Evolutionary conservation across 345 rosid genomes (phyloP).

Genomic region (Nephelium lappaceum): DNA sequence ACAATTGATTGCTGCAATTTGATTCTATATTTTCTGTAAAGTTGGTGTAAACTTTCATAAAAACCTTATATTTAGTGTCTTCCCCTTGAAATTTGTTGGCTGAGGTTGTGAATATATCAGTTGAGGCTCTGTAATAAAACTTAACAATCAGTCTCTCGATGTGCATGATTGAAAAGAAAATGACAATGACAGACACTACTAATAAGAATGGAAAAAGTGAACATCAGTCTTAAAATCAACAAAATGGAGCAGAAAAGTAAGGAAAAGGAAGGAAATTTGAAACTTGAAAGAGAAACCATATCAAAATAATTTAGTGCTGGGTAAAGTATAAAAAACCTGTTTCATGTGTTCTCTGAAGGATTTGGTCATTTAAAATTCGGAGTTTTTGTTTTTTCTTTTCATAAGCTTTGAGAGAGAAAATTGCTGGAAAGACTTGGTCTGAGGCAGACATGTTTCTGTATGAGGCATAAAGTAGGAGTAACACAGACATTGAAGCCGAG

Average conservation of each 20-base stretch:
- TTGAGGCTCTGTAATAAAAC: neutral
- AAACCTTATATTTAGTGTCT: neutral
- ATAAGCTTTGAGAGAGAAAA: neutral
- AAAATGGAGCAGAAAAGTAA: no score
- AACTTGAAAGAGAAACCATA: no score
- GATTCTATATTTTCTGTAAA: neutral
- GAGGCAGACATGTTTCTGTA: neutral
- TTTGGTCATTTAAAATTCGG: neutral
- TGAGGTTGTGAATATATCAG: neutral
- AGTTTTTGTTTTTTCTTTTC: neutral
- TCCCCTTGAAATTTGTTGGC: neutral
- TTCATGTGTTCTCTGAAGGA: no score
- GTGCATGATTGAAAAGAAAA: neutral
- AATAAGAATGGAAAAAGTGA: neutral
- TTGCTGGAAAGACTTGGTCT: neutral
- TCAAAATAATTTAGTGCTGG: no score
- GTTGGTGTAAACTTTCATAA: neutral
- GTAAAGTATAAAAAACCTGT: no score
- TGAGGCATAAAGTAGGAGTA: neutral
- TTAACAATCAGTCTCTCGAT: neutral
- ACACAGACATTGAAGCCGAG: neutral
- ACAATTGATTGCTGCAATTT: neutral
- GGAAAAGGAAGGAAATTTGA: no score
- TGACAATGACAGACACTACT: neutral
- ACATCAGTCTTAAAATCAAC: no score